Conservation (phyloP, 129 eudicot species). For the Heracleum sosnowskyi region DNA sequence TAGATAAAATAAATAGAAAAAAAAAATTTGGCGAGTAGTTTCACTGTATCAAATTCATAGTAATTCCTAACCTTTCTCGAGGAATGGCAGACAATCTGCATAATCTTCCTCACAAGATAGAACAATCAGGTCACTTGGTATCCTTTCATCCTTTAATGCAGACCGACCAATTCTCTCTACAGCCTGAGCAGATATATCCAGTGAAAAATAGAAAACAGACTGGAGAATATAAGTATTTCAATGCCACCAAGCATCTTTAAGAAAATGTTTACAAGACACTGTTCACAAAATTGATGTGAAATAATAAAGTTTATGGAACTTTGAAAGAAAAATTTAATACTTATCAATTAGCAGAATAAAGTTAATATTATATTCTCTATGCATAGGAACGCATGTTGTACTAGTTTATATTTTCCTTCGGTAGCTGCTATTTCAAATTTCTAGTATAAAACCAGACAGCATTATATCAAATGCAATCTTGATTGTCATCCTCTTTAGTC, state of each 20-base stretch:
- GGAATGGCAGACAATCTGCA: constrained; percentile 58
- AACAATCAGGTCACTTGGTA: constrained; percentile 51
- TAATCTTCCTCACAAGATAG: constrained; percentile 90
- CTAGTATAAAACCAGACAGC: not conserved
- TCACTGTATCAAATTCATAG: not conserved
- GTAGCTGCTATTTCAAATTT: not conserved
- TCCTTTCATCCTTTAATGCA: constrained; percentile 35
- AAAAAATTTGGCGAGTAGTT: not conserved
- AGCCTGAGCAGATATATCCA: constrained; percentile 37
- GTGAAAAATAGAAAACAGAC: not conserved
- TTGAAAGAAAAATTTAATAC: not conserved
- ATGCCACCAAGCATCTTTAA: not conserved
- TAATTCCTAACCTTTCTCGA: constrained; percentile 53
- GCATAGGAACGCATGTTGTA: not conserved
- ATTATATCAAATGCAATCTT: not conserved
- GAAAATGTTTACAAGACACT: not conserved
- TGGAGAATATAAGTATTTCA: not conserved
- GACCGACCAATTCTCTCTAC: constrained; percentile 67
- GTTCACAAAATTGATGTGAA: not conserved
- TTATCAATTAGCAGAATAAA: not conserved
- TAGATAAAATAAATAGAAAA: not conserved
- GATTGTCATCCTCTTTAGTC: not conserved
- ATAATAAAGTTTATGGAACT: not conserved
- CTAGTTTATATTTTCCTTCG: not conserved
- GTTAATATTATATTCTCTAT: not conserved